phyloP scores from a whole-genome alignment of 768 basidiomycete genomes.

The Termitomyces heimii region DNA sequence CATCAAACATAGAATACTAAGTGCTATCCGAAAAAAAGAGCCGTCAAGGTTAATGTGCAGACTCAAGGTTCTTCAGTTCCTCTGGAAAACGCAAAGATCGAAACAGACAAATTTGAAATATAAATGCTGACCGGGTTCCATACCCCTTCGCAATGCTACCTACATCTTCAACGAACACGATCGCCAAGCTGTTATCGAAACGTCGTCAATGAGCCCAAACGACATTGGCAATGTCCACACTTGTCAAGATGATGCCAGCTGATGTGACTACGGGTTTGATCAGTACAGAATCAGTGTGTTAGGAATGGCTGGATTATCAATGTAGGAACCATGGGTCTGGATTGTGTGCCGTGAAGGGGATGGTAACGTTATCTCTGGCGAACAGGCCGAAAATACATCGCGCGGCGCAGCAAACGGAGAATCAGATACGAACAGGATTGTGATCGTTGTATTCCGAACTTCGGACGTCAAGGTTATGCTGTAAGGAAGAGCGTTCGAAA shows the following conservation, averaged over 20 bases:
- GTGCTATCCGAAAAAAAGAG: no score
- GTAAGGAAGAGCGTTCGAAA: no score
- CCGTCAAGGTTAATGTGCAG: neutral
- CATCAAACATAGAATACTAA: no score
- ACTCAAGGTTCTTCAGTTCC: slow-evolving; percentile 24
- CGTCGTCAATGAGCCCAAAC: no score
- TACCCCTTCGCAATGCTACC: neutral
- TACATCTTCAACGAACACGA: slow-evolving; percentile 20
- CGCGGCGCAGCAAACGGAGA: slow-evolving; percentile 12
- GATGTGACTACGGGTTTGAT: neutral
- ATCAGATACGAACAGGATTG: slow-evolving; percentile 31
- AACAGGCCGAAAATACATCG: slow-evolving; percentile 17
- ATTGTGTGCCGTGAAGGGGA: slow-evolving; percentile 36
- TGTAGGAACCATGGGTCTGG: slow-evolving; percentile 23
- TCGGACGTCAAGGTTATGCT: slow-evolving; percentile 31
- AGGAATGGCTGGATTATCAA: neutral
- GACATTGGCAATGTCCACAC: neutral
- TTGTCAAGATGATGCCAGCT: slow-evolving; percentile 8
- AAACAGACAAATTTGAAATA: neutral
- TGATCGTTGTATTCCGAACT: slow-evolving; percentile 26
- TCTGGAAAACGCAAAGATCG: neutral
- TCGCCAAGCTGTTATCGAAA: neutral
- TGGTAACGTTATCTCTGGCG: slow-evolving; percentile 22
- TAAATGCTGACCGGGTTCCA: neutral
- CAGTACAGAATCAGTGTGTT: neutral